Conservation (phyloP, 2,329 filamentous ascomycete genomes). For the Rhynchosporium graminicola region DNA sequence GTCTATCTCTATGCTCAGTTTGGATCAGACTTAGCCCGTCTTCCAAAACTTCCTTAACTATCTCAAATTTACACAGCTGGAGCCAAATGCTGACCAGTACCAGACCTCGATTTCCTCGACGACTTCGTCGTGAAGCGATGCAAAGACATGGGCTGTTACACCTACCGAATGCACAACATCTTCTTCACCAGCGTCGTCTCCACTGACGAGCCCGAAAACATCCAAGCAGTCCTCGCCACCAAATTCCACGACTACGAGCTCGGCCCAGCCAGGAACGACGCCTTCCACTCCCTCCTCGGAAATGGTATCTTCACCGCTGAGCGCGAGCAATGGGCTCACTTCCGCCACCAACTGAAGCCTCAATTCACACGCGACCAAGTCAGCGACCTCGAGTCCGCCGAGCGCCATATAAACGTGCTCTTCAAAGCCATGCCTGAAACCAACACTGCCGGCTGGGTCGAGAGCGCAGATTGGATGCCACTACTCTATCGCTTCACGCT, state of each 20-base stretch:
- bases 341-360: constrained; percentile 42
- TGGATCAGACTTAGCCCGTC: too few species aligned
- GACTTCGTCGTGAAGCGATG: constrained; percentile 25
- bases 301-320: constrained; percentile 46
- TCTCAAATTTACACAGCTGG: not conserved
- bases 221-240: constrained; percentile 40
- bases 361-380: constrained; percentile 43
- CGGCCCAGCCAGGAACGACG: constrained; percentile 38
- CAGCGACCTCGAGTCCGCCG: constrained; percentile 41
- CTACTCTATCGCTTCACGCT: constrained; percentile 61
- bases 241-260: constrained; percentile 42
- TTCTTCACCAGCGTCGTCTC: constrained; percentile 44
- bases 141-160: constrained; percentile 22
- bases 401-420: constrained; percentile 53
- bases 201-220: constrained; percentile 44
- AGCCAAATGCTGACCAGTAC: constrained; percentile 9
- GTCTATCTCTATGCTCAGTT: not conserved
- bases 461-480: constrained; percentile 53
- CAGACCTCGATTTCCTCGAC: constrained; percentile 34
- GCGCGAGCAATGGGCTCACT: constrained; percentile 43
- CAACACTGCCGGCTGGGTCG: constrained; percentile 35
- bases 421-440: constrained; percentile 33
- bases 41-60: too few species aligned
- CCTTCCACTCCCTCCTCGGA: constrained; percentile 40
- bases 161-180: constrained; percentile 21